Evolutionary conservation across 2,329 filamentous ascomycete genomes (phyloP), one percentile per base, ranked within the genome.

Genomic region (Colletotrichum camelliae): DNA sequence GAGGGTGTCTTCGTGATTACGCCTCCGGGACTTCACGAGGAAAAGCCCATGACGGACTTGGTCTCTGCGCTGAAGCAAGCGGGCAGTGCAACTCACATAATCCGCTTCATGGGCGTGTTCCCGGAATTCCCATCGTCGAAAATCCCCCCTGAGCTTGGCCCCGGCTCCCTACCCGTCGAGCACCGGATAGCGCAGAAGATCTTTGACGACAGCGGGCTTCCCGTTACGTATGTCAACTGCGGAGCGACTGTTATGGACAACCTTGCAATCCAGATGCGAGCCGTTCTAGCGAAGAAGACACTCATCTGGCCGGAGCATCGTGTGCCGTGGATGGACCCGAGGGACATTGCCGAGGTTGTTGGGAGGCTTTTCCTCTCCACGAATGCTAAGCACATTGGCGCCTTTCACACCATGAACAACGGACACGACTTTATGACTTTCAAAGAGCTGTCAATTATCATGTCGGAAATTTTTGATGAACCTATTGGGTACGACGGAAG

Each of bases 221-320:
- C 43, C 3, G 43, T 71, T 1, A 71, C 69, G 15, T 66, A 66
- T 21, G 43, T 71, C n/a, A 66, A 71, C 6, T 71, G 57, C n/a
- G 69, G 69, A 9, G 69, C 69, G 12, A 66, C 61, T 13, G 66
- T 71, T 24, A 66, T 66, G 33, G 61, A 66, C 33, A 71, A 71
- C 31, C 13, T 66, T 15, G 55, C 27, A 27, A 29, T 66, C 12
- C 31, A 39, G 33, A 66, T 71, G 27, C 43, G 43, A n/a, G 24
- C 60, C 21, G 61, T 58, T 15, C 29, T 43, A 24, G 43, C 43
- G 18, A 69, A 21, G 24, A 66, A 66, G 31, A 66, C 43, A 4
- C 13, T 71, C 4, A 71, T 71, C 31, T 71, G 61, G 69, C 69
- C 69, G 4, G 69, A 71, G 24, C 69, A 66, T 39, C 69, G 69